Evolutionary conservation across 768 basidiomycete species (phyloP).

Genomic region (Mycena alexandri): DNA sequence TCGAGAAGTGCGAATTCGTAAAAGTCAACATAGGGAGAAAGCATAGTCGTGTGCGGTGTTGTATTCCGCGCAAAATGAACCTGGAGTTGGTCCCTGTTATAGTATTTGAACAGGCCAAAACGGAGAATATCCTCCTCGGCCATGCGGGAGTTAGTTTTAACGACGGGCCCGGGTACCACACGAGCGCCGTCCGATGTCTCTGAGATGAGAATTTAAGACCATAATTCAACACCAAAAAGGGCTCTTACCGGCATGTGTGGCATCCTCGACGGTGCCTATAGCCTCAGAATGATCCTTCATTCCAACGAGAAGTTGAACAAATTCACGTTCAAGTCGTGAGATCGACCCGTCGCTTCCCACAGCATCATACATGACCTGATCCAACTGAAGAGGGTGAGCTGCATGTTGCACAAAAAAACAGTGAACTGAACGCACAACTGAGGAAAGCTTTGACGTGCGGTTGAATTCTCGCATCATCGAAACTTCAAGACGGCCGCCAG

Average conservation of each 20-base stretch:
- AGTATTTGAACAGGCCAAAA: constrained; percentile 14
- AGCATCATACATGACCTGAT: background rate
- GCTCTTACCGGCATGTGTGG: constrained; percentile 12
- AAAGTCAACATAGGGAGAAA: background rate
- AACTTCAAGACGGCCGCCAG: constrained; percentile 45
- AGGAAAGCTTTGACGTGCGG: constrained; percentile 26
- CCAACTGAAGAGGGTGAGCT: too few species aligned
- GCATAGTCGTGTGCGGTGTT: background rate
- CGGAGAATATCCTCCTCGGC: constrained; percentile 1
- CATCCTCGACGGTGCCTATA: constrained; percentile 37
- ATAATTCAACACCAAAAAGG: too few species aligned
- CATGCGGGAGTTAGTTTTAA: background rate
- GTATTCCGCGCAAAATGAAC: constrained; percentile 11
- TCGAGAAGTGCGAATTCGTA: constrained; percentile 34
- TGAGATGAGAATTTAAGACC: background rate
- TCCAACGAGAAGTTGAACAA: constrained; percentile 17
- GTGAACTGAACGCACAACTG: too few species aligned
- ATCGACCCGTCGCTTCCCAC: background rate
- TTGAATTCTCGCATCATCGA: constrained; percentile 46
- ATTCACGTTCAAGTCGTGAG: background rate
- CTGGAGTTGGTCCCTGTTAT: constrained; percentile 11
- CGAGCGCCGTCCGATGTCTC: background rate
- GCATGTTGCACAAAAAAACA: too few species aligned
- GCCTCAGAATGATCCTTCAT: constrained; percentile 12
- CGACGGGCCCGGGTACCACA: constrained; percentile 3